Base-by-base conservation (phyloP, 208 protist genomes). In the Borovskyia barvae region DNA sequence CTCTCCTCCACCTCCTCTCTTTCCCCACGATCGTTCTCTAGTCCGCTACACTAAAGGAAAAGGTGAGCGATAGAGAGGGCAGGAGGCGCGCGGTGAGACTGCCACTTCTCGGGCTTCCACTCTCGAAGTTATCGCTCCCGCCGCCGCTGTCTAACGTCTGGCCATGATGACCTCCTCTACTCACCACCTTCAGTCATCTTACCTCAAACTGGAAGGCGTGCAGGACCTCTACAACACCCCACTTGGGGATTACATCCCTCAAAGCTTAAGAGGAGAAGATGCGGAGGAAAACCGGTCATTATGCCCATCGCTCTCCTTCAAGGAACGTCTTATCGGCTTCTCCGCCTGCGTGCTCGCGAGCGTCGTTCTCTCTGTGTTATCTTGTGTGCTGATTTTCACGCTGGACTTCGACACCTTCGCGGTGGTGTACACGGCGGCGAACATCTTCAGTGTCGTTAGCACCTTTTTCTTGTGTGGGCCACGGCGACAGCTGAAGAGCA, bases 401-500 rank as follows among this genome's bases (percentile, higher is more conserved):
- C 37, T 63, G 5, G 72, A 82, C 25, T 53, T 63, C 20, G 72
- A 68, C 17, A 80, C 69, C 7, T 93, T 87, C 55, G 83, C 77
- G 5, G 56, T 85, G 25, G 65, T 90, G 20, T 72, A 82, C 62
- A 87, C 75, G 19, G 43, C 85, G 15, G 63, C 78, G 9, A 85
- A 86, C 60, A 24, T 90, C 24, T 72, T 80, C 36, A 77, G 71
- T 25, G 67, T 90, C 12, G 59, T 55, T 12, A 77, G 80, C 28
- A 89, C 80, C 22, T 56, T 85, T 24, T 90, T 90, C 47, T 72
- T 90, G 2, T 86, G 76, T 48, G 87, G 82, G 0, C 84, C 79
- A 5, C 14, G 76, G 41, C 64, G 55, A 8, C 87, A 91, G 54
- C 3, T 87, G 11, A 82, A 80, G 64, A 83, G 66, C 33, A 92